Percentiles rank a stretch among this genome's conserved stretches.
These are phyloP conservation scores for Tothia fuscella DNA, from an alignment of 2,329 filamentous ascomycete species.

Conservation along the genomic window DNA sequence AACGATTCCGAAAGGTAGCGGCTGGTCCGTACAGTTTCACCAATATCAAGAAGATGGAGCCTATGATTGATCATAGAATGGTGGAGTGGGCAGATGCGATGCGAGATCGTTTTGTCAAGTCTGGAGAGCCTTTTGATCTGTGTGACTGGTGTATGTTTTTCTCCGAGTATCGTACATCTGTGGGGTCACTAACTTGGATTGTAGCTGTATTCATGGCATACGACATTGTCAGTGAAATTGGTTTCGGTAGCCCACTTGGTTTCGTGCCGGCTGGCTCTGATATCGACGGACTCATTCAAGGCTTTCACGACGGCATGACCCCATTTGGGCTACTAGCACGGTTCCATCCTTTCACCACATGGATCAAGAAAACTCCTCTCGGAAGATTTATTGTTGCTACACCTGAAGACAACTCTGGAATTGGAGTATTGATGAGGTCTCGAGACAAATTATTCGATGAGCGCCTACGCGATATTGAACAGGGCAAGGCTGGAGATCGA, in stretches of 20 bases:
- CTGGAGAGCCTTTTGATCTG: constrained; percentile 40
- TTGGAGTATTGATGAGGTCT: constrained; percentile 46
- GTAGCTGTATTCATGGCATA: constrained; percentile 37
- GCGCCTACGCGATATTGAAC: constrained; percentile 35
- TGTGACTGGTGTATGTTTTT: constrained; percentile 39
- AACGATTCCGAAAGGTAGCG: constrained; percentile 41
- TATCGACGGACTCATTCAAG: constrained; percentile 41
- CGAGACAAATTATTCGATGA: constrained; percentile 41
- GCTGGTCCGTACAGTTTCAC: constrained; percentile 44
- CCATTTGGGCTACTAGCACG: constrained; percentile 26
- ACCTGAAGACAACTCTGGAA: constrained; percentile 41
- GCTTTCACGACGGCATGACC: constrained; percentile 31
- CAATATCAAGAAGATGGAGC: constrained; percentile 48
- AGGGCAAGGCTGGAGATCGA: constrained; percentile 31
- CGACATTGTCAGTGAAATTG: constrained; percentile 45
- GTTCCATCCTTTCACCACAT: constrained; percentile 42
- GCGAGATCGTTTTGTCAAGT: constrained; percentile 33
- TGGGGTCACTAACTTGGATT: constrained; percentile 5
- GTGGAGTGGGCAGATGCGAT: constrained; percentile 39
- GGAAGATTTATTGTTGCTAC: constrained; percentile 25
- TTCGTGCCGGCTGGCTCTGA: constrained; percentile 43
- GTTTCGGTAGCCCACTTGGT: constrained; percentile 44
- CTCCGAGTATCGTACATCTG: constrained; percentile 1
- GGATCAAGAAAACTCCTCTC: constrained; percentile 28
- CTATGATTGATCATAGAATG: constrained; percentile 41